Conservation (phyloP, 2,329 filamentous ascomycete species). For the Cadophora malorum region DNA sequence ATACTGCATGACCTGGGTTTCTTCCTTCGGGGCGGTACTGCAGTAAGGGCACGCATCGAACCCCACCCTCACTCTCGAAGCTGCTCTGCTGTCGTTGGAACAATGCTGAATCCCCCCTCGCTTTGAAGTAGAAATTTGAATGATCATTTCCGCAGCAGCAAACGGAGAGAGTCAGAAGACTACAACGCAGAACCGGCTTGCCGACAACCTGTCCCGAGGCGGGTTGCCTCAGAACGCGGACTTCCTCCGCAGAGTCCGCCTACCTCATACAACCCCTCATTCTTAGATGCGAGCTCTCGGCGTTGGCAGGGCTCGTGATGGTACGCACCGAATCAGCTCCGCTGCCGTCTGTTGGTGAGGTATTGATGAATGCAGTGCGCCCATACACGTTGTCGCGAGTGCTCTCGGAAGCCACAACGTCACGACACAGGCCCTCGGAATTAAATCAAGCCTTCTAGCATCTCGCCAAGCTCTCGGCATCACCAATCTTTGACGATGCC, state of each 20-base stretch:
- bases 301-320: neutral
- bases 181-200: neutral
- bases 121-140: too few species aligned
- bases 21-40: too few species aligned
- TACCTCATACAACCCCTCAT: constrained; percentile 1
- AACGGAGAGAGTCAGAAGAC: too few species aligned
- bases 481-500: constrained; percentile 1
- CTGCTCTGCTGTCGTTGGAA: too few species aligned
- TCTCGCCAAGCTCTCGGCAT: constrained; percentile 5
- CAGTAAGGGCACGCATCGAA: too few species aligned
- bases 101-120: too few species aligned
- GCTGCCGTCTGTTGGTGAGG: neutral
- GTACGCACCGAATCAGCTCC: neutral
- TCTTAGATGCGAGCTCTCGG: neutral
- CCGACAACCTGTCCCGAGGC: neutral
- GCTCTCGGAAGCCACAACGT: constrained; percentile 1
- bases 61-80: too few species aligned
- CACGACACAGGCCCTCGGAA: neutral
- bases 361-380: neutral
- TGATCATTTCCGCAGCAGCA: neutral
- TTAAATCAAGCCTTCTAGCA: neutral
- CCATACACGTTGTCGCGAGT: neutral
- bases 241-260: neutral
- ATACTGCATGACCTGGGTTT: too few species aligned
- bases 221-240: neutral